Evolutionary conservation across 2,329 filamentous ascomycete genomes (phyloP), one percentile per base, ranked within the genome.

Genomic region (Penicillium sp.): DNA sequence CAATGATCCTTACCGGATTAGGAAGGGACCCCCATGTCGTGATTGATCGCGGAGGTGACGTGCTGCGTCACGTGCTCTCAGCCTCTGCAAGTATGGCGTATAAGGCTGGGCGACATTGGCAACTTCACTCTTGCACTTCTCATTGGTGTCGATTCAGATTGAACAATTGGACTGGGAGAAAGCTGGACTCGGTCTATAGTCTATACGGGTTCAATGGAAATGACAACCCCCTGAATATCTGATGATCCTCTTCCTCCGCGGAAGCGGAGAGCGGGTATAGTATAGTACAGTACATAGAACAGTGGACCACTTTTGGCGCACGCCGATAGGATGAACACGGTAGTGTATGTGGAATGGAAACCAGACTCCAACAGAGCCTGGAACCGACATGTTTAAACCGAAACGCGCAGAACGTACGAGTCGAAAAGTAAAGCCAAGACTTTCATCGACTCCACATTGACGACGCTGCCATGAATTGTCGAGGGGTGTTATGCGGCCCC

Each of bases 11-110:
- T 54, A 18, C 56, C 58, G 6, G 1, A 48, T 57, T 36, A 7
- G 42, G 55, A 39, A 10, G 5, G 6, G 5, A 18, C 21, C 34
- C 16, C 38, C 18, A 64, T 59, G 61, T 64, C 63, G 63, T 57
- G 60, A 64, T 62, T 53, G 16, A 1, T 43, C 36, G 56, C 48
- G 63, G 58, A 58, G 61, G 58, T 64, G 56, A 54, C 63, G 63
- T 65, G 61, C 48, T 61, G 14, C 10, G 31, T 50, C 62, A 65
- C 61, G 57, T 64, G 61, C 45, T 11, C 10, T 21, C 29, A 45
- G 40, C 48, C 45, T 42, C 47, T 45, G 34, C 31, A 42, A 24
- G n/a, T 32, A 48, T 53, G 50, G 45, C 45, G 42, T 14, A 38
- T 38, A 38, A 6, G 34, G 18, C 43, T 47, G 46, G 32, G 39